A percentile compares a stretch with the other conserved stretches of the same genome.
These are phyloP conservation scores for Populus deltoides DNA, from an alignment of 345 rosid genomes.

Conservation along the genomic window DNA sequence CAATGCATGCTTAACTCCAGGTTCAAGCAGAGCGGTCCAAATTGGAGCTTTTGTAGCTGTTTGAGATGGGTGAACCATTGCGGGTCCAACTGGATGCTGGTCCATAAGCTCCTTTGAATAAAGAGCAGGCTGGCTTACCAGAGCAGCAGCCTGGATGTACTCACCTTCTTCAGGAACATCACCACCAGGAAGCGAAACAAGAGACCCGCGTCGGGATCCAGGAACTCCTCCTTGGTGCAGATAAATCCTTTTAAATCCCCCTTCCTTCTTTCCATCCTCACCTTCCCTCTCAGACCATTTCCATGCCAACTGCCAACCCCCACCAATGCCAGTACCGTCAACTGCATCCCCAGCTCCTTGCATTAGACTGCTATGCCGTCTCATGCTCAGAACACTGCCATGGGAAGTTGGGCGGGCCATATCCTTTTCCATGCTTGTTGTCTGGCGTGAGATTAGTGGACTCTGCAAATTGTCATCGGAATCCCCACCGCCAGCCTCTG, in stretches of 20 bases:
- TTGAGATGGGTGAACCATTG: constrained; percentile 38
- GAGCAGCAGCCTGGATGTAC: constrained; percentile 82
- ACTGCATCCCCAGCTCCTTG: constrained; percentile 61
- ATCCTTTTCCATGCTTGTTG: constrained; percentile 80
- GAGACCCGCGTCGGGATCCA: constrained; percentile 75
- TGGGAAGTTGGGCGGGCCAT: constrained; percentile 51
- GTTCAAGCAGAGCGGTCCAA: constrained; percentile 83
- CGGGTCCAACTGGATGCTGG: constrained; percentile 26
- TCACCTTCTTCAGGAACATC: constrained; percentile 52
- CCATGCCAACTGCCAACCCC: constrained; percentile 98
- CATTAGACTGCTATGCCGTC: constrained; percentile 64
- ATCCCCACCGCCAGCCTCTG: constrained; percentile 60
- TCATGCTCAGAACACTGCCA: constrained; percentile 63
- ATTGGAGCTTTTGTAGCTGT: constrained; percentile 54
- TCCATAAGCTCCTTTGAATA: constrained; percentile 21
- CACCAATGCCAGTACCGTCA: constrained; percentile 79
- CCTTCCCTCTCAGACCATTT: constrained; percentile 74
- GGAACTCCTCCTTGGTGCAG: constrained; percentile 72
- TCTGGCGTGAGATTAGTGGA: constrained; percentile 87
- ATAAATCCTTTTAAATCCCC: constrained; percentile 77
- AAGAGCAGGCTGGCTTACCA: constrained; percentile 34
- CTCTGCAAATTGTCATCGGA: constrained; percentile 80
- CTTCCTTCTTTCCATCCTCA: constrained; percentile 67
- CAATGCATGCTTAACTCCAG: constrained; percentile 86
- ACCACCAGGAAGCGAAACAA: constrained; percentile 65